Conservation (phyloP, 2,329 filamentous ascomycete genomes). For the Colletotrichum sp. region DNA sequence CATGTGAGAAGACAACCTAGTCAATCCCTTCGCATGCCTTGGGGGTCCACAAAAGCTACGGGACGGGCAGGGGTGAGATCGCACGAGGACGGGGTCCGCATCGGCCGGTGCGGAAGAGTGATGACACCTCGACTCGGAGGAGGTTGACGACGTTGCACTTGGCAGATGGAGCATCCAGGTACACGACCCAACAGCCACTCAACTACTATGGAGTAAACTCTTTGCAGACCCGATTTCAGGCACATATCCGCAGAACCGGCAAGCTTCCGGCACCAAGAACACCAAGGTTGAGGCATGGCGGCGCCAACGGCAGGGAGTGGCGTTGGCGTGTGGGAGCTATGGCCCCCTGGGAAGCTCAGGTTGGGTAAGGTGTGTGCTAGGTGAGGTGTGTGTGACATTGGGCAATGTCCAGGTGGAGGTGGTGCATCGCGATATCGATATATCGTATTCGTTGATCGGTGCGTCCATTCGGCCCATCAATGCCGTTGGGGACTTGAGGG, state of each 20-base stretch:
- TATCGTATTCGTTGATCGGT: neutral
- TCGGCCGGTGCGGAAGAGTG: slow-evolving; percentile 13
- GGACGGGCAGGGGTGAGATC: neutral
- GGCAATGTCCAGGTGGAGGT: neutral
- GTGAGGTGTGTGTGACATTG: neutral
- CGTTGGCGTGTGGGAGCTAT: neutral
- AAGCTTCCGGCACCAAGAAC: neutral
- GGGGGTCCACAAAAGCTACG: slow-evolving; percentile 8
- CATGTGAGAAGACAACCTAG: slow-evolving; percentile 10
- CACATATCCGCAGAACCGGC: neutral
- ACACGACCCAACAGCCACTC: neutral
- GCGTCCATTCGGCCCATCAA: neutral
- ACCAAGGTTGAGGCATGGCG: neutral
- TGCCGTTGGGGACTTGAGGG: neutral
- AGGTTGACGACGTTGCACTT: neutral
- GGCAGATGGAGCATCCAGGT: neutral
- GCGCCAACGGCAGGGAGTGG: neutral
- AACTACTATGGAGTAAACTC: neutral
- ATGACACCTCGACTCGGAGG: slow-evolving; percentile 24
- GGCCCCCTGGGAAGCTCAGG: neutral
- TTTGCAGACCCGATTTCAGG: neutral
- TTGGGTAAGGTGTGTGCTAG: neutral
- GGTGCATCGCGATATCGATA: neutral
- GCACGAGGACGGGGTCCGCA: neutral
- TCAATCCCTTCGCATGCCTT: neutral